Evolutionary conservation across 116 monocot genomes (phyloP).

Genomic region (Papilionanthe hybrid): DNA sequence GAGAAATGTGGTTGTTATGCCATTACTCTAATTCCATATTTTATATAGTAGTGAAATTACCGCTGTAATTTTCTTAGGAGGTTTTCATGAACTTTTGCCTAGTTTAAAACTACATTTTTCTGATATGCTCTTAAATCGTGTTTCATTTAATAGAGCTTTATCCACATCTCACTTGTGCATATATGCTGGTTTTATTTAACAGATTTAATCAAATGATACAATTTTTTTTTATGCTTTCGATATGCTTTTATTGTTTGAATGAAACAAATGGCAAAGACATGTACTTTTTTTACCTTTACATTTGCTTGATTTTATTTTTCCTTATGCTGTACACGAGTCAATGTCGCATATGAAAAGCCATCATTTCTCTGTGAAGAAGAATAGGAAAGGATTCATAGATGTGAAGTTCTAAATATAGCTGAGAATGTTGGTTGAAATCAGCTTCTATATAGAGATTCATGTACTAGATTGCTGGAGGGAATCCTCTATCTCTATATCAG

Average conservation of each 20-base stretch:
- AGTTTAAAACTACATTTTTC: not conserved
- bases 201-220: not conserved
- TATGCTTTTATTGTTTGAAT: not conserved
- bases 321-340: not conserved
- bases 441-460: not conserved
- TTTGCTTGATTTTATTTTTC: not conserved
- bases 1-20: not conserved
- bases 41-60: not conserved
- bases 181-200: not conserved
- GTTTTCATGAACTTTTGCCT: not conserved
- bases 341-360: not conserved
- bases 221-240: not conserved
- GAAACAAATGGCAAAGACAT: not conserved
- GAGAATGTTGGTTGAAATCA: not conserved
- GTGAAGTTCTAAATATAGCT: not conserved
- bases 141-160: not conserved
- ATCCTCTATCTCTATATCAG: not conserved
- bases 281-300: not conserved
- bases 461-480: not conserved
- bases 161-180: not conserved
- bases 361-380: not conserved
- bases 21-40: not conserved
- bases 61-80: not conserved
- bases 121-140: not conserved
- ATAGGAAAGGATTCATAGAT: not conserved